phyloP scores from a whole-genome alignment of 441 rosid genomes.

The Cnidoscolus chayamansa region DNA sequence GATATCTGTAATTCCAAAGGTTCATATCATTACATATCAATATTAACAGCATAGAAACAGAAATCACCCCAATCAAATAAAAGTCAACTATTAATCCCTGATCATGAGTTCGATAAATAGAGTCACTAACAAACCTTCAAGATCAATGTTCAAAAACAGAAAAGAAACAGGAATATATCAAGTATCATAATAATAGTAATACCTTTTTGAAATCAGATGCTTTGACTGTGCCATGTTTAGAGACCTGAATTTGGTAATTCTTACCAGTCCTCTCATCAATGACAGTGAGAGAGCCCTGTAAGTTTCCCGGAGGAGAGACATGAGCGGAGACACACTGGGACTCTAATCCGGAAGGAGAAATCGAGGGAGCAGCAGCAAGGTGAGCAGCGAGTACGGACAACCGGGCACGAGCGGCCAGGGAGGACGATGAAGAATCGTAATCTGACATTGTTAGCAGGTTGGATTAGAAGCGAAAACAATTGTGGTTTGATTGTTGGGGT shows the following conservation, averaged over 20 bases:
- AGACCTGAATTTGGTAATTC: conserved; percentile 56
- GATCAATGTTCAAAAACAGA: neutral
- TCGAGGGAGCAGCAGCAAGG: conserved; percentile 34
- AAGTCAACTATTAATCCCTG: too few relatives aligned
- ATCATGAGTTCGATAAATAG: neutral
- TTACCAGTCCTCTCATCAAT: conserved; percentile 78
- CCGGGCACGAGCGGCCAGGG: conserved; percentile 48
- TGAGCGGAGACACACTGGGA: conserved; percentile 52
- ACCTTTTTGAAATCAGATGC: conserved; percentile 87
- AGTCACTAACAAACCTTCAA: neutral
- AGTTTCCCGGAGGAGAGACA: conserved; percentile 46
- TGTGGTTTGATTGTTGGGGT: neutral
- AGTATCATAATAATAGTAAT: neutral
- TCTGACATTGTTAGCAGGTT: conserved; percentile 6
- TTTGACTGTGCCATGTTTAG: conserved; percentile 64
- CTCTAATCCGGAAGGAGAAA: conserved; percentile 31
- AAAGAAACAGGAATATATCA: neutral
- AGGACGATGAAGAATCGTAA: conserved; percentile 14
- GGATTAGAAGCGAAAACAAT: neutral
- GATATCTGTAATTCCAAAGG: conserved; percentile 45
- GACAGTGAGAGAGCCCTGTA: conserved; percentile 55
- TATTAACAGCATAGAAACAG: neutral
- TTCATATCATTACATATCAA: neutral
- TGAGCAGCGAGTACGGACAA: conserved; percentile 72
- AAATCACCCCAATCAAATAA: neutral